A percentile compares a stretch with the other conserved stretches of the same genome.
These are phyloP conservation scores for Tulasnella sp. DNA, from an alignment of 768 basidiomycete genomes.

Conservation along the genomic window DNA sequence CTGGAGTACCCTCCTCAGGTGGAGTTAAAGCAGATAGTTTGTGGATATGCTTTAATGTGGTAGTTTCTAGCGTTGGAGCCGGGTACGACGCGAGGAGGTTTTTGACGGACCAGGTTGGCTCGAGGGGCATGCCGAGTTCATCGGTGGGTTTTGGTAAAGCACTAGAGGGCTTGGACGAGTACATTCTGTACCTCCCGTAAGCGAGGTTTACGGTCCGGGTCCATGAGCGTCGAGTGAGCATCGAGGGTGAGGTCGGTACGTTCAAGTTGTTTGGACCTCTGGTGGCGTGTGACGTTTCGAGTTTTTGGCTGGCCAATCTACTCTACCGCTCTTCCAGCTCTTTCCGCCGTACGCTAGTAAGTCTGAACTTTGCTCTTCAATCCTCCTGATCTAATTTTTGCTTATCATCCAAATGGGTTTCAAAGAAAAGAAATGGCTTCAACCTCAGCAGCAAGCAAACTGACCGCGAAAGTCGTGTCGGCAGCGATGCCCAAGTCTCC, in stretches of 20 bases:
- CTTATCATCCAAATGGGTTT: conserved; percentile 46
- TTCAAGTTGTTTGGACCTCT: conserved; percentile 23
- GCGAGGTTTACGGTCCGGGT: neutral
- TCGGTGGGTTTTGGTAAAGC: conserved; percentile 36
- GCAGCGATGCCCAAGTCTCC: conserved; percentile 14
- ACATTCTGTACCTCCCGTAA: conserved; percentile 25
- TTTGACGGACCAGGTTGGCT: conserved; percentile 74
- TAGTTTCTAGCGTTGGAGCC: conserved; percentile 49
- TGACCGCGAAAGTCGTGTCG: conserved; percentile 31
- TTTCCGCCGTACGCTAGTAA: neutral
- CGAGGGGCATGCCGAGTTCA: conserved; percentile 52
- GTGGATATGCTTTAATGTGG: conserved; percentile 57
- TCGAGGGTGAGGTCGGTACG: conserved; percentile 20
- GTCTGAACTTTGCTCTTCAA: neutral
- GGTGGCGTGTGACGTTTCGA: conserved; percentile 36
- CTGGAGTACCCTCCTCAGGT: conserved; percentile 49
- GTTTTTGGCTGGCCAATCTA: conserved; percentile 47
- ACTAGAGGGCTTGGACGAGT: conserved; percentile 20
- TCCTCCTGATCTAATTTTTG: neutral
- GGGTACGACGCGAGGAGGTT: conserved; percentile 71
- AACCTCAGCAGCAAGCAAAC: neutral
- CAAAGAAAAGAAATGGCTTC: neutral
- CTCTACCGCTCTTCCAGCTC: conserved; percentile 27
- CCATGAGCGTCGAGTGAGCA: conserved; percentile 24
- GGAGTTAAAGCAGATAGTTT: conserved; percentile 64